Evolutionary conservation across 2,329 filamentous ascomycete genomes (phyloP).

Genomic region (Colletotrichum tropicale): DNA sequence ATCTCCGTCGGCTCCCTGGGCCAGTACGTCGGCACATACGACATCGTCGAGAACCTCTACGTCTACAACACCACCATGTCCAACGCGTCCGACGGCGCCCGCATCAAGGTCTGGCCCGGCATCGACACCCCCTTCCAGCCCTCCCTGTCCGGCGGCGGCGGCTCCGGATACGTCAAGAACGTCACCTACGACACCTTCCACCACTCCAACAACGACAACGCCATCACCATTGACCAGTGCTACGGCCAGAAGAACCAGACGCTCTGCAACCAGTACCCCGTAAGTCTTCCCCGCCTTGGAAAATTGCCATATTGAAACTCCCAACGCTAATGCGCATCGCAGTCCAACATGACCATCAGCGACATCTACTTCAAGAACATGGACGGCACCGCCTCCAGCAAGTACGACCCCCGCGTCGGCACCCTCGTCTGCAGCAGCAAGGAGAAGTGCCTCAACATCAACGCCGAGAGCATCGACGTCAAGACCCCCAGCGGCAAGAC

Average conservation of each 20-base stretch:
- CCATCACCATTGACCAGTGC: conserved; percentile 30
- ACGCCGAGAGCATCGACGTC: conserved; percentile 14
- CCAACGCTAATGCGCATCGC: neutral
- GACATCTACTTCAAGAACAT: conserved; percentile 22
- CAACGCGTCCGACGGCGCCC: conserved; percentile 67
- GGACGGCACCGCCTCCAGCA: conserved; percentile 15
- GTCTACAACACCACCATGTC: conserved; percentile 65
- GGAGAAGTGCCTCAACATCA: conserved; percentile 19
- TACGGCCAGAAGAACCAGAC: conserved; percentile 20
- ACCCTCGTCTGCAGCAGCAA: conserved; percentile 19
- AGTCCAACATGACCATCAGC: conserved; percentile 19
- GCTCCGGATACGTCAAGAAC: conserved; percentile 62
- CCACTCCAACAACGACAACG: conserved; percentile 62
- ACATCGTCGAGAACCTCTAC: conserved; percentile 73
- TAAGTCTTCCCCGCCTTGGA: neutral
- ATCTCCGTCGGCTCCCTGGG: conserved; percentile 76
- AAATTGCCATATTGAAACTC: too few relatives aligned
- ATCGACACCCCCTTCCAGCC: conserved; percentile 49
- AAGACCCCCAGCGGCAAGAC: conserved; percentile 15
- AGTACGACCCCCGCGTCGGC: conserved; percentile 18
- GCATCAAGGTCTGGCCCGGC: conserved; percentile 78
- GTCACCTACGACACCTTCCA: conserved; percentile 69
- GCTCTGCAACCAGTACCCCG: conserved; percentile 19
- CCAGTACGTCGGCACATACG: conserved; percentile 66
- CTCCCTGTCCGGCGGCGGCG: conserved; percentile 63